These are phyloP conservation scores for Coemansia sp. DNA, from an alignment of 192 early-diverging fungal genomes.

Conservation along the genomic window DNA sequence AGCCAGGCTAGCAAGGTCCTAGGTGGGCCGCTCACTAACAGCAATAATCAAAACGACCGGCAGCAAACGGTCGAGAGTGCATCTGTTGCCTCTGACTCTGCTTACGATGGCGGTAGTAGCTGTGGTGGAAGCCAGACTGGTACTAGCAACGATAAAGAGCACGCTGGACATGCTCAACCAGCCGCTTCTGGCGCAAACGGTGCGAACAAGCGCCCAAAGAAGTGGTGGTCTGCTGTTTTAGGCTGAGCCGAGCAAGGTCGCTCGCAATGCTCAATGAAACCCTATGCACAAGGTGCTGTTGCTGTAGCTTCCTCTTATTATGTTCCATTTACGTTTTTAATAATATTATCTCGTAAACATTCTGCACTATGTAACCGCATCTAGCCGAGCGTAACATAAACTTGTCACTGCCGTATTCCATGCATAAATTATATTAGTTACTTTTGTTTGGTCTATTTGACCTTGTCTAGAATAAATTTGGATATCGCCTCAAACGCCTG, in stretches of 20 bases:
- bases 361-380: too few relatives aligned
- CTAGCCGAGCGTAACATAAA: too few relatives aligned
- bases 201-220: conserved; percentile 11
- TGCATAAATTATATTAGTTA: too few relatives aligned
- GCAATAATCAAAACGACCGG: not conserved
- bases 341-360: too few relatives aligned
- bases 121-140: not conserved
- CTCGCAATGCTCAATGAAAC: too few relatives aligned
- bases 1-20: conserved; percentile 1
- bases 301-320: too few relatives aligned
- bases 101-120: not conserved
- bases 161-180: not conserved
- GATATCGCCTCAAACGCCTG: conserved; percentile 13
- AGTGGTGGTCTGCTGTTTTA: conserved; percentile 42
- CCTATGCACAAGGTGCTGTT: too few relatives aligned
- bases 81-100: not conserved
- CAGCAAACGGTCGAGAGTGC: not conserved
- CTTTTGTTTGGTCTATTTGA: not conserved
- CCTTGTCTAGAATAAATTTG: conserved; percentile 2
- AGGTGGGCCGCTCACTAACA: not conserved
- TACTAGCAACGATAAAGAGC: not conserved
- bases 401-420: too few relatives aligned
- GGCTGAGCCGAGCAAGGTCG: too few relatives aligned
- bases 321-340: too few relatives aligned
- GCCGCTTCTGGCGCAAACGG: not conserved